Evolutionary conservation across 345 rosid genomes (phyloP).

Genomic region (Salix purpurea): DNA sequence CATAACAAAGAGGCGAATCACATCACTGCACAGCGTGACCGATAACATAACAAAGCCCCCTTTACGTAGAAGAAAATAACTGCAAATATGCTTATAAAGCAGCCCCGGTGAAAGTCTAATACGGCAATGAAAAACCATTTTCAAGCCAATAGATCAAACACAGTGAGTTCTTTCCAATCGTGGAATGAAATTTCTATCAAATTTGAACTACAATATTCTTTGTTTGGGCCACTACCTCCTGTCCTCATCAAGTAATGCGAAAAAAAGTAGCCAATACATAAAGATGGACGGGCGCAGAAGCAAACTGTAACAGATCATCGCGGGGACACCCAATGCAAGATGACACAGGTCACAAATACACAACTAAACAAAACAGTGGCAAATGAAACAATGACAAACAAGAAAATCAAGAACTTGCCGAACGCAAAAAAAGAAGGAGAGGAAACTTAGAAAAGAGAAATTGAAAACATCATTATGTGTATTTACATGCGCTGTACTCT

Average conservation of each 20-base stretch:
- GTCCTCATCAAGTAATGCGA: background rate
- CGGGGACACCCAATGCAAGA: background rate
- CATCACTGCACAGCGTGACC: background rate
- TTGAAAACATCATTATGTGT: slow-evolving; percentile 6
- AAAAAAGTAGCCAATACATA: background rate
- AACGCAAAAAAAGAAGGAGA: background rate
- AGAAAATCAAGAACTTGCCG: background rate
- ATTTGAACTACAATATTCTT: background rate
- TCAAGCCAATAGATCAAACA: background rate
- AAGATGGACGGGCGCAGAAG: background rate
- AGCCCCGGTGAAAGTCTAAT: background rate
- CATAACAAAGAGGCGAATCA: too few species aligned
- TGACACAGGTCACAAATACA: background rate
- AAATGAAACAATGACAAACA: too few species aligned
- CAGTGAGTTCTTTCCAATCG: background rate
- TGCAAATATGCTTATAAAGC: background rate
- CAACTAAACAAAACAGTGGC: background rate
- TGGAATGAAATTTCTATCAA: background rate
- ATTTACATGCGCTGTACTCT: slow-evolving; percentile 12
- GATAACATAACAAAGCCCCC: background rate
- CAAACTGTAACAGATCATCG: background rate
- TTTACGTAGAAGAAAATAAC: background rate
- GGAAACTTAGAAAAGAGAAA: background rate
- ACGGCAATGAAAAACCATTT: background rate
- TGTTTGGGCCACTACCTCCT: background rate